Base-by-base conservation (phyloP, 768 basidiomycete species). In the Mycena kentingensis region DNA sequence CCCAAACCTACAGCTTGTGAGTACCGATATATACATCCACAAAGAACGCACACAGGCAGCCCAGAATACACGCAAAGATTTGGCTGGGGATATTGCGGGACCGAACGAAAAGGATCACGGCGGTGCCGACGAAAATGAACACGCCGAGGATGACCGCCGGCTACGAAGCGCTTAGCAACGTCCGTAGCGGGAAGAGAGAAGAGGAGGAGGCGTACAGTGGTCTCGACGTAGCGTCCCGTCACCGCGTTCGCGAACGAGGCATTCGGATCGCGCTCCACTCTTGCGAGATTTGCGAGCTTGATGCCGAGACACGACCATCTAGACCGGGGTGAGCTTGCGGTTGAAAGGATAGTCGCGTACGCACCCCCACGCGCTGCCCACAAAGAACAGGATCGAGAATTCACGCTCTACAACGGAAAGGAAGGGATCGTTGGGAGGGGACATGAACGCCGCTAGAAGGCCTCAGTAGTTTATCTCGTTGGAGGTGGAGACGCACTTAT, bases 241-340 rank as follows among this genome's bases (percentile, higher is more conserved):
- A 81, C 63, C 2, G 79, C 77, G 3, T 70, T 70, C 8, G 61
- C 35, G 1, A 75, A 35, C 3, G 73, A 65, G 0, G 75, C 80
- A 21, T 60, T 64, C 3, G 73, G 65, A 46, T 75, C 67, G 13
- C 68, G 73, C 31, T 79, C 60, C 1, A 58, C 68, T 12, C 88
- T 78, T 1, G 84, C 74, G 4, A 87, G 63, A 60, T 79, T 70
- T 3, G 88, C 83, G 3, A 88, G 66, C 54, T 78, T 79, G 5
- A 89, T 79, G 4, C 79, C 88, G 3, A 90, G 70, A 61, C 82
- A 85, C 11, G 70, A 68, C 87, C 87, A 90, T 22, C 87, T 88
- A 28, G 27, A 58, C 21, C 34, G 18, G 15, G 15, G 46, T 48
- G 36, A 47, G 28, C 35, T 39, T 53, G 29, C 22, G 19, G 44